Percentiles rank a stretch among this genome's conserved stretches.
phyloP scores from a whole-genome alignment of 1,284 basidiomycete genomes.

The Malassezia japonica region DNA sequence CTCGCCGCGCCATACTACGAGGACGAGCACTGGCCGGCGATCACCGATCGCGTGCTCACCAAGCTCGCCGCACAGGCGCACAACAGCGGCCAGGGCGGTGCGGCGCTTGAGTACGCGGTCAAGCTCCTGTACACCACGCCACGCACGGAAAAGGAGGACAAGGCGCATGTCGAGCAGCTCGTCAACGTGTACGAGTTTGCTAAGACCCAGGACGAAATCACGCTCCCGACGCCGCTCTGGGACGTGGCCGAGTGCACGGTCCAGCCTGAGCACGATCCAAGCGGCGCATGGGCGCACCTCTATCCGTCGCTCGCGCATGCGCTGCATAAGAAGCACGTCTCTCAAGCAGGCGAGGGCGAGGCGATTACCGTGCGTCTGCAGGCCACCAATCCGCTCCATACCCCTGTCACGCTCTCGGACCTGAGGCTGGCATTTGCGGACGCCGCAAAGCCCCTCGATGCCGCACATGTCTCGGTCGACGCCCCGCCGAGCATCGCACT shows the following conservation, averaged over 20 bases:
- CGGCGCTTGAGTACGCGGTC: slow-evolving; percentile 52
- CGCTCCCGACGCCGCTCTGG: slow-evolving; percentile 3
- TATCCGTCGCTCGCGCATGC: no score
- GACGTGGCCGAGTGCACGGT: background rate
- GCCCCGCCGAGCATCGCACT: background rate
- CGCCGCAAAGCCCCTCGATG: background rate
- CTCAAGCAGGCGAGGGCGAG: background rate
- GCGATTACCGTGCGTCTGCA: background rate
- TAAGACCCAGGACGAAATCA: background rate
- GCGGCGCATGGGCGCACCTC: no score
- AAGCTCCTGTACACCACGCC: slow-evolving; percentile 21
- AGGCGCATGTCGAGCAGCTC: slow-evolving; percentile 51
- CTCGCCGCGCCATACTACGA: slow-evolving; percentile 24
- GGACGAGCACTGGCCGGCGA: slow-evolving; percentile 49
- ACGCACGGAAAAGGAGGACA: slow-evolving; percentile 44
- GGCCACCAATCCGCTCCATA: slow-evolving; percentile 8
- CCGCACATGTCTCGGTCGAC: background rate
- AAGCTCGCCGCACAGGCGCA: slow-evolving; percentile 53
- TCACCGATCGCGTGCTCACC: slow-evolving; percentile 52
- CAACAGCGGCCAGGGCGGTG: slow-evolving; percentile 51
- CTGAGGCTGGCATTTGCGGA: background rate
- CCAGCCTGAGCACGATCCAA: no score
- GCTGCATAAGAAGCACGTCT: background rate
- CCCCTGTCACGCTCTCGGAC: background rate
- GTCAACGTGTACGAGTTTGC: slow-evolving; percentile 51